Evolutionary conservation across 345 rosid species (phyloP).

Genomic region (Citrus reticulata): DNA sequence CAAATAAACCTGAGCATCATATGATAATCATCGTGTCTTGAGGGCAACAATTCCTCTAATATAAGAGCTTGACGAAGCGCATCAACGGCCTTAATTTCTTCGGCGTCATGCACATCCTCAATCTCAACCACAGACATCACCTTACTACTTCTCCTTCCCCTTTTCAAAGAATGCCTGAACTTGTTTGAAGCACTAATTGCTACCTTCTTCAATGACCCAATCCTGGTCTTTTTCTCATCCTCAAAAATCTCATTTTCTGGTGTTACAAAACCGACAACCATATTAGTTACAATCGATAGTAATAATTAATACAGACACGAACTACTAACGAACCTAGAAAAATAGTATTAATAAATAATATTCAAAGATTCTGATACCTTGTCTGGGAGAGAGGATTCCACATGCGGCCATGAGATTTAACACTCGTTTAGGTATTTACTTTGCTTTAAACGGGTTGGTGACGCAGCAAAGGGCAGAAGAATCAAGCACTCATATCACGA

Average conservation of each 20-base stretch:
- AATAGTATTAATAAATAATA: neutral
- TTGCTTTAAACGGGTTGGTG: slow-evolving; percentile 16
- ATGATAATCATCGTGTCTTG: slow-evolving; percentile 86
- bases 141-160: slow-evolving; percentile 69
- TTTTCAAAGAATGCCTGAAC: slow-evolving; percentile 70
- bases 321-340: neutral
- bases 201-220: slow-evolving; percentile 67
- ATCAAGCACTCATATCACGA: slow-evolving; percentile 27
- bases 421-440: slow-evolving; percentile 18
- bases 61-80: slow-evolving; percentile 77
- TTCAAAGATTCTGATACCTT: slow-evolving; percentile 13
- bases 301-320: too few species aligned
- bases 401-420: slow-evolving; percentile 31
- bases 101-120: slow-evolving; percentile 71
- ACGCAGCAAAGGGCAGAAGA: slow-evolving; percentile 39
- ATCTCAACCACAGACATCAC: slow-evolving; percentile 57
- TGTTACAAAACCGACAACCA: neutral
- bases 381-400: slow-evolving; percentile 20
- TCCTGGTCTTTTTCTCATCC: slow-evolving; percentile 51
- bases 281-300: neutral
- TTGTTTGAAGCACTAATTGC: slow-evolving; percentile 67
- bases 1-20: slow-evolving; percentile 69
- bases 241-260: slow-evolving; percentile 35
- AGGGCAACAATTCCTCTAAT: slow-evolving; percentile 72
- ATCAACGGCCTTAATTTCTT: slow-evolving; percentile 74